These are phyloP conservation scores for Macadamia integrifolia DNA, from an alignment of 164 flowering plant species.

Conservation along the genomic window DNA sequence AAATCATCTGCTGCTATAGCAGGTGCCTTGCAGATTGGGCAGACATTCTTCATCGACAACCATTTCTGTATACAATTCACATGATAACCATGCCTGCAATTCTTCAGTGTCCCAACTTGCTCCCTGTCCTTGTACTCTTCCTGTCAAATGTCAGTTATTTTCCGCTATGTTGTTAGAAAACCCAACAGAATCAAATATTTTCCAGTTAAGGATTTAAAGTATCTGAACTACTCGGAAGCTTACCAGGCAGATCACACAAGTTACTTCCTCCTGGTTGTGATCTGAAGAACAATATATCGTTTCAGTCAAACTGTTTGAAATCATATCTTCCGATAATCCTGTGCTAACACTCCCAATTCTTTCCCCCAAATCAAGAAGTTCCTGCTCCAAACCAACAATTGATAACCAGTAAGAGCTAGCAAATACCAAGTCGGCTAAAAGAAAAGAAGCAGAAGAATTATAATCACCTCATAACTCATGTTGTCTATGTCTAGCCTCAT, in stretches of 20 bases:
- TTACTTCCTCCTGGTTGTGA: slow-evolving; percentile 33
- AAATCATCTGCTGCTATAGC: slow-evolving; percentile 31
- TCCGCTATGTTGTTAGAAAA: background rate
- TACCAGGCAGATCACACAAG: slow-evolving; percentile 65
- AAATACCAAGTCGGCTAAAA: background rate
- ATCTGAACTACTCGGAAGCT: background rate
- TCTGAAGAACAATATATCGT: slow-evolving; percentile 28
- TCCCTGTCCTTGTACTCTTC: slow-evolving; percentile 57
- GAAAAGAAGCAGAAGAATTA: background rate
- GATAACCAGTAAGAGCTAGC: background rate
- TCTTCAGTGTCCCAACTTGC: slow-evolving; percentile 33
- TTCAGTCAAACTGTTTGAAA: slow-evolving; percentile 43
- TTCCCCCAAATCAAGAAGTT: slow-evolving; percentile 64
- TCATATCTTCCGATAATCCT: slow-evolving; percentile 45
- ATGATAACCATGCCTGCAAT: slow-evolving; percentile 56
- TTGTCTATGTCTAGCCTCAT: slow-evolving; percentile 58
- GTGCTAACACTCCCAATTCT: slow-evolving; percentile 64
- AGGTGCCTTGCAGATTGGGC: slow-evolving; percentile 65
- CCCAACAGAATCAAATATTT: background rate
- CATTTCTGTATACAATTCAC: slow-evolving; percentile 52
- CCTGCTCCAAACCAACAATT: slow-evolving; percentile 32
- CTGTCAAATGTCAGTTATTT: slow-evolving; percentile 26
- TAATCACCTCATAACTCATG: slow-evolving; percentile 57
- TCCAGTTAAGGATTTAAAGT: background rate
- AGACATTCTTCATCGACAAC: slow-evolving; percentile 57